phyloP scores from a whole-genome alignment of 352 stramenopile genomes.

The Phytophthora macrochlamydospora region DNA sequence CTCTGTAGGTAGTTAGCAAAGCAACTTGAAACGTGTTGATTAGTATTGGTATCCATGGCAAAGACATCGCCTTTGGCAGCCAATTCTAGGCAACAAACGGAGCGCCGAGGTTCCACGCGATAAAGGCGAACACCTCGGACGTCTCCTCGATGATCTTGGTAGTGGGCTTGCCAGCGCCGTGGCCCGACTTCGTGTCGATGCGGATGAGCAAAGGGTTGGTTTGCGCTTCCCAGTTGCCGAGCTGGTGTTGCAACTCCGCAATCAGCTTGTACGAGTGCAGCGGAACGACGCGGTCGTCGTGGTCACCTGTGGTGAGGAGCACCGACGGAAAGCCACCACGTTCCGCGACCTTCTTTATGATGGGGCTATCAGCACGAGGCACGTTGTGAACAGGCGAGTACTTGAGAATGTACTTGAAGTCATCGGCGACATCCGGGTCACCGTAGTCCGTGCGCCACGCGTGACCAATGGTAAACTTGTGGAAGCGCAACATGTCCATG shows the following conservation, averaged over 20 bases:
- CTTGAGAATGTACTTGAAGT: conserved; percentile 84
- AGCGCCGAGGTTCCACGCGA: conserved; percentile 70
- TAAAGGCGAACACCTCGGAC: conserved; percentile 88
- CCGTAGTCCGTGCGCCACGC: conserved; percentile 90
- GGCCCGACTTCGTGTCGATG: conserved; percentile 90
- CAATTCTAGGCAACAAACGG: conserved; percentile 47
- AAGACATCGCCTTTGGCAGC: background rate
- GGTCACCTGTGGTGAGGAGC: conserved; percentile 88
- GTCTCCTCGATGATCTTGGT: conserved; percentile 89
- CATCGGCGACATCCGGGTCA: conserved; percentile 73
- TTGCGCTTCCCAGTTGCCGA: conserved; percentile 61
- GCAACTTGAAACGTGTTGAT: background rate
- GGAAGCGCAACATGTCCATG: conserved; percentile 97
- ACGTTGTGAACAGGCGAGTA: conserved; percentile 94
- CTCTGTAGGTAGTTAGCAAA: background rate
- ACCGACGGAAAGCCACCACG: conserved; percentile 78
- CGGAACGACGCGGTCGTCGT: conserved; percentile 91
- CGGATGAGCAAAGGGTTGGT: conserved; percentile 88
- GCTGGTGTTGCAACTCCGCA: conserved; percentile 83
- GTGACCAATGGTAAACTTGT: conserved; percentile 94
- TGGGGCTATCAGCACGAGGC: conserved; percentile 47
- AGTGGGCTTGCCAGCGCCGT: conserved; percentile 90
- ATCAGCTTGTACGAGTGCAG: conserved; percentile 93
- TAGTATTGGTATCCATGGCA: too few species aligned
- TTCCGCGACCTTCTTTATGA: conserved; percentile 54